A percentile compares a stretch with the other conserved stretches of the same genome.
Evolutionary conservation across 1,139 yeast species (phyloP).

Genomic region (Yamadazyma taylorii): DNA sequence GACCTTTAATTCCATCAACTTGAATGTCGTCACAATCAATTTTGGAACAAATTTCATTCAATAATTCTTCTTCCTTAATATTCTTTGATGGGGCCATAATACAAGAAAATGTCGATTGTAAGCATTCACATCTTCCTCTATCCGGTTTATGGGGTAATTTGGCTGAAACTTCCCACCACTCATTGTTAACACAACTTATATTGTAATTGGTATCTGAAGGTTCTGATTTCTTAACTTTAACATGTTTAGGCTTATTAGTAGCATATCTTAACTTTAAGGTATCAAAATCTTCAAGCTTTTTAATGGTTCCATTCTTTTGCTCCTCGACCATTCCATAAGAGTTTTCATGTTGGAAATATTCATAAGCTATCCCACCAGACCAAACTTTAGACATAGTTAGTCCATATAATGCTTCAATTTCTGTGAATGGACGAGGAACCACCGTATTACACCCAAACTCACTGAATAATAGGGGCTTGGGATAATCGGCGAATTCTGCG

Average conservation of each 20-base stretch:
- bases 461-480: constrained; percentile 60
- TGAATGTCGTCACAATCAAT: constrained; percentile 53
- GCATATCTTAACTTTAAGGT: constrained; percentile 32
- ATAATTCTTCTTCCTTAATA: constrained; percentile 30
- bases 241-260: constrained; percentile 28
- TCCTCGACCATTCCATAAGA: constrained; percentile 36
- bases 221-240: constrained; percentile 18
- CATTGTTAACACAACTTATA: constrained; percentile 10
- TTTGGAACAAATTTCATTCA: constrained; percentile 48
- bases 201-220: constrained; percentile 5
- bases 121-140: constrained; percentile 53
- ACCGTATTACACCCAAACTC: constrained; percentile 61
- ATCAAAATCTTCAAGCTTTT: constrained; percentile 44
- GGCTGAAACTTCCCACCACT: constrained; percentile 44
- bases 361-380: constrained; percentile 45
- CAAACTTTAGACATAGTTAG: constrained; percentile 37
- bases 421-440: constrained; percentile 59
- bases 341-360: constrained; percentile 38
- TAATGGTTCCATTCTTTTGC: constrained; percentile 29
- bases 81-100: constrained; percentile 37
- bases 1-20: constrained; percentile 49
- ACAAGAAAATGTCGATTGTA: constrained; percentile 52
- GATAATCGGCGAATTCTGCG: constrained; percentile 42
- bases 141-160: constrained; percentile 58
- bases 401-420: constrained; percentile 39